phyloP scores from a whole-genome alignment of 306 rosid genomes.

The Dryas octopetala region DNA sequence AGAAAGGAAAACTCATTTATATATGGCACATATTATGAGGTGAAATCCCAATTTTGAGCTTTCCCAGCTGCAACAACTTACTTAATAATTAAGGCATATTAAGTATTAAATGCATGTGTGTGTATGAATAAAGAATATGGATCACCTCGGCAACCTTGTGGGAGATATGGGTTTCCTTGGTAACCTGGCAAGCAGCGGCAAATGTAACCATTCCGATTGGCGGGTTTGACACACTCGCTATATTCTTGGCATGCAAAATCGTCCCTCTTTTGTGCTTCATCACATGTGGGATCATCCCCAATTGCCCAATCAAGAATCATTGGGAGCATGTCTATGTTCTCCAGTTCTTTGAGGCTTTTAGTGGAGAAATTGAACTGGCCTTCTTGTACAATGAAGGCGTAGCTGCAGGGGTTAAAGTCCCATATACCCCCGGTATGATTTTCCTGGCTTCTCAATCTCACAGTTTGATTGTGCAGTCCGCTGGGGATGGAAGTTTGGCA shows the following conservation, averaged over 20 bases:
- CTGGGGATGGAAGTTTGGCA: conserved; percentile 7
- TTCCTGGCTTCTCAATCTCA: neutral
- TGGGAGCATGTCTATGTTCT: neutral
- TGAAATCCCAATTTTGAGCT: too few relatives aligned
- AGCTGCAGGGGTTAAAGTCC: conserved; percentile 28
- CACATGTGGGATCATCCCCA: neutral
- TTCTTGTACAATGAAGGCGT: conserved; percentile 17
- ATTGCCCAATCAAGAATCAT: conserved; percentile 17
- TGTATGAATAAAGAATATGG: neutral
- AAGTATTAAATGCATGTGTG: neutral
- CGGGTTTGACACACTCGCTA: neutral
- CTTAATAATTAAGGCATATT: too few relatives aligned
- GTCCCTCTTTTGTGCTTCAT: neutral
- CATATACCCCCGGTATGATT: neutral
- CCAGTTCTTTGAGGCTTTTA: neutral
- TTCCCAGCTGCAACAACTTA: too few relatives aligned
- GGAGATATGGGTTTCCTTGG: conserved; percentile 12
- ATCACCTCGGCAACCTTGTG: conserved; percentile 16
- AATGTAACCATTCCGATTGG: neutral
- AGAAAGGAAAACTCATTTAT: neutral
- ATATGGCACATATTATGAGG: neutral
- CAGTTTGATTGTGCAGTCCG: neutral
- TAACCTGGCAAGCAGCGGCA: neutral
- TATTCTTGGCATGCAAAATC: neutral
- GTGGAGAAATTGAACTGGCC: conserved; percentile 6